Percentiles rank a stretch among this genome's conserved stretches.
These are phyloP conservation scores for Dactylellina haptotyla DNA, from an alignment of 2,329 filamentous ascomycete genomes.

Conservation along the genomic window DNA sequence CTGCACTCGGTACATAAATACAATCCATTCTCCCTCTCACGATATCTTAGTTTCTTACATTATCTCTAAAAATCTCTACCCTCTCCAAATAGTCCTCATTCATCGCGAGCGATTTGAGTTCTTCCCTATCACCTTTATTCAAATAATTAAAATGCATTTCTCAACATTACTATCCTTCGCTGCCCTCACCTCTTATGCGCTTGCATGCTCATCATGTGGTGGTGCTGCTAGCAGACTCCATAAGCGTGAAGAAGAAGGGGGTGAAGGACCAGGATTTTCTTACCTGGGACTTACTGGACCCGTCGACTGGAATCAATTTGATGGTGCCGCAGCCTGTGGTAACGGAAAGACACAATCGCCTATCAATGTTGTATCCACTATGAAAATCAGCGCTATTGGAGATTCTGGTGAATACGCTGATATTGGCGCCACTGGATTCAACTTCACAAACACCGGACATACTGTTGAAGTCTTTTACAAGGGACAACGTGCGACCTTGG, in stretches of 20 bases:
- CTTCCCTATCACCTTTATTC: background rate
- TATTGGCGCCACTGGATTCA: conserved; percentile 60
- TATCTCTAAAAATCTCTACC: too few relatives aligned
- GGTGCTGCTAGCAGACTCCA: conserved; percentile 33
- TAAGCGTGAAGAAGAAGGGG: conserved; percentile 35
- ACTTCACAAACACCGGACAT: conserved; percentile 70
- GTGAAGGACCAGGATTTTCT: conserved; percentile 27
- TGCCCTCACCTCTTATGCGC: conserved; percentile 18
- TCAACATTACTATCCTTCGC: conserved; percentile 40
- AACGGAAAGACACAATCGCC: conserved; percentile 68
- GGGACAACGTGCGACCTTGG: conserved; percentile 58
- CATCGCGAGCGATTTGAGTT: background rate
- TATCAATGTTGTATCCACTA: conserved; percentile 65
- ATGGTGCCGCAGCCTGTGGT: conserved; percentile 61
- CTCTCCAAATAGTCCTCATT: conserved; percentile 10
- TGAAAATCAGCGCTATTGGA: conserved; percentile 60
- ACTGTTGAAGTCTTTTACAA: conserved; percentile 69
- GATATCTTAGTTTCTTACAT: conserved; percentile 7
- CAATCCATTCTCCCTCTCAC: conserved; percentile 32
- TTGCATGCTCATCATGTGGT: conserved; percentile 44
- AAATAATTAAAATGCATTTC: conserved; percentile 32
- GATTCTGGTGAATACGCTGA: conserved; percentile 61
- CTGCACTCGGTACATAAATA: conserved; percentile 44
- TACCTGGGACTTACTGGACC: conserved; percentile 51
- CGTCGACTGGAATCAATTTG: conserved; percentile 48